A percentile compares a stretch with the other conserved stretches of the same genome.
These are phyloP conservation scores for Entomophthora muscae DNA, from an alignment of 371 early-diverging fungal genomes.

Conservation along the genomic window DNA sequence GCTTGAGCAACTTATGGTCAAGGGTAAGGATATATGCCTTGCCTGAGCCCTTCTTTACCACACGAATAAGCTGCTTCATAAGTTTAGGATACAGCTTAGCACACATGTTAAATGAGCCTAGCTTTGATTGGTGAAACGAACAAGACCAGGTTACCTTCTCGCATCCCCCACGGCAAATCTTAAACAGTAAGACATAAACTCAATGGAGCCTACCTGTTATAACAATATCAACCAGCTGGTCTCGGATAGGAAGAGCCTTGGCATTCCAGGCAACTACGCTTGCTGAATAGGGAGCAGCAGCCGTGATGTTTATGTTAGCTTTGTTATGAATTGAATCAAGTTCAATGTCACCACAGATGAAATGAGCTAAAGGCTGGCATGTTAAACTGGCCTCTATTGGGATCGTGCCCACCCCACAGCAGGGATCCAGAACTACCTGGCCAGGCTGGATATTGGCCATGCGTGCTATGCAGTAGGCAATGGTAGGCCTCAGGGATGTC, in stretches of 20 bases:
- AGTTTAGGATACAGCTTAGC: background rate
- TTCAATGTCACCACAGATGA: background rate
- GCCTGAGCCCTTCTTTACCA: background rate
- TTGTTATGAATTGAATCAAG: background rate
- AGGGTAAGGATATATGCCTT: background rate
- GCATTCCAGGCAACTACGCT: too few species aligned
- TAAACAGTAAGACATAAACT: too few species aligned
- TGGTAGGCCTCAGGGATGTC: background rate
- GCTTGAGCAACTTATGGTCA: background rate
- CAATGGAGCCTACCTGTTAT: too few species aligned
- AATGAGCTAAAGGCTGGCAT: background rate
- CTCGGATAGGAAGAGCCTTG: too few species aligned
- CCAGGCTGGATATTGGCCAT: background rate
- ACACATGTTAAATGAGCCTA: too few species aligned
- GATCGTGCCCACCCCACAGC: background rate
- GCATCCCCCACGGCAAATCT: background rate
- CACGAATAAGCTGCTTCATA: background rate
- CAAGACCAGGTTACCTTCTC: constrained; percentile 5
- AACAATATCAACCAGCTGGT: too few species aligned
- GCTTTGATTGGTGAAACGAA: too few species aligned
- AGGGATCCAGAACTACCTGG: background rate
- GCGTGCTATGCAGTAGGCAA: background rate
- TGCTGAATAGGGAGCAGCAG: too few species aligned
- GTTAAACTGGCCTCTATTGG: background rate
- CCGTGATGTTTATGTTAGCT: too few species aligned